phyloP scores from a whole-genome alignment of 768 basidiomycete genomes.

The Amyloporia xantha region DNA sequence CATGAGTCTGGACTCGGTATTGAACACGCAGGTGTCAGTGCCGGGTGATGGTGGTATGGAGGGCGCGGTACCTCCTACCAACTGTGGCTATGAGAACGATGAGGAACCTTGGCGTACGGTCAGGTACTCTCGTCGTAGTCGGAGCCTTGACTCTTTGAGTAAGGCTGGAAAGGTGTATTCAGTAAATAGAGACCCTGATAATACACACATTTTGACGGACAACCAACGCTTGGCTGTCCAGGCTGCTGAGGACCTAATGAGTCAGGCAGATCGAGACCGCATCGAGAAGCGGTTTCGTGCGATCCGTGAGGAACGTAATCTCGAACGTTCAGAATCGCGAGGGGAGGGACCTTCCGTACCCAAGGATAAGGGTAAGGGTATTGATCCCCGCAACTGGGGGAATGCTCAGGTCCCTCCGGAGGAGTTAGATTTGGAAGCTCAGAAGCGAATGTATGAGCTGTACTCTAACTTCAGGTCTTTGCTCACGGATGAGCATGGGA shows the following conservation, averaged over 20 bases:
- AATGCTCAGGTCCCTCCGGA: neutral
- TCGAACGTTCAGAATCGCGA: neutral
- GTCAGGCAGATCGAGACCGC: neutral
- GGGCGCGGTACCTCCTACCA: neutral
- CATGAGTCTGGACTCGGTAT: neutral
- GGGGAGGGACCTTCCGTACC: neutral
- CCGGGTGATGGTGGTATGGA: neutral
- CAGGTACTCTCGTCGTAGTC: neutral
- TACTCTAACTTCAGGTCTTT: neutral
- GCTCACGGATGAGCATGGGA: neutral
- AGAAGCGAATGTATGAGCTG: neutral
- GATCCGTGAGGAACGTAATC: neutral
- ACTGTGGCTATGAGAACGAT: neutral
- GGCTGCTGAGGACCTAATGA: neutral
- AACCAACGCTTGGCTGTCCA: neutral
- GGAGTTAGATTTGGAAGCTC: conserved; percentile 2
- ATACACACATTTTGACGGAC: neutral
- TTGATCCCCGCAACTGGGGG: conserved; percentile 7
- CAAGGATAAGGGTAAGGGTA: conserved; percentile 3
- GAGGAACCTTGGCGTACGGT: neutral
- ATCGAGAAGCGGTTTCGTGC: neutral
- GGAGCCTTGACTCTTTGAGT: neutral
- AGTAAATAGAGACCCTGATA: neutral
- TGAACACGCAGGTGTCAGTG: neutral
- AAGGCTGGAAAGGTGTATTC: neutral